phyloP scores from a whole-genome alignment of 139 green algal genomes.

The Pleodorina starrii region DNA sequence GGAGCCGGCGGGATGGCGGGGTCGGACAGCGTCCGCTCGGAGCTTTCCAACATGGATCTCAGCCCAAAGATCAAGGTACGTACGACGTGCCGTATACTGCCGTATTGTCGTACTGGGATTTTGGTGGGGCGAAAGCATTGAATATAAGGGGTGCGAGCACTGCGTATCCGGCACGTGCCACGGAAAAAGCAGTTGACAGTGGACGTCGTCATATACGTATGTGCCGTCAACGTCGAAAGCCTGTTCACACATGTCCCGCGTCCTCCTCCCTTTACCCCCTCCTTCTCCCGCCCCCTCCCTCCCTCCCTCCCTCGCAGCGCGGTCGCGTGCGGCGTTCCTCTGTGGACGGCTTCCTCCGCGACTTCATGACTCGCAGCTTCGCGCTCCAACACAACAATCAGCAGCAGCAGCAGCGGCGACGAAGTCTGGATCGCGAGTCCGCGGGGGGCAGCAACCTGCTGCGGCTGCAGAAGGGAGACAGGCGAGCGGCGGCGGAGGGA shows the following conservation, averaged over 20 bases:
- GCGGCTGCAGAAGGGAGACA: background rate
- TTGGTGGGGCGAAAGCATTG: too few species aligned
- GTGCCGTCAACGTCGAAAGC: too few species aligned
- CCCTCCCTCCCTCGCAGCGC: too few species aligned
- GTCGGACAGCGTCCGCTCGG: background rate
- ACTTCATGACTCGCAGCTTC: constrained; percentile 6
- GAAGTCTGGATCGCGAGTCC: constrained; percentile 15
- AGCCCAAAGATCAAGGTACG: background rate
- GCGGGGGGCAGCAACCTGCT: background rate
- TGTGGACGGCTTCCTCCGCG: constrained; percentile 12
- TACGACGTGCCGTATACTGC: background rate
- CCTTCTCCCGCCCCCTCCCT: too few species aligned
- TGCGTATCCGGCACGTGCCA: too few species aligned
- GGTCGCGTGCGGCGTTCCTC: constrained; percentile 17
- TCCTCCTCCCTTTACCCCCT: too few species aligned
- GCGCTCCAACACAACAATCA: background rate
- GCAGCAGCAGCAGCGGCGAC: background rate
- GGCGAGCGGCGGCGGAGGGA: background rate
- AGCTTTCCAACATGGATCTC: constrained; percentile 38
- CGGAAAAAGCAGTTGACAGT: too few species aligned
- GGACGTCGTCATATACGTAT: too few species aligned
- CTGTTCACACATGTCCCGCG: too few species aligned
- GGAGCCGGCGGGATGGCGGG: background rate
- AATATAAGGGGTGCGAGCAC: too few species aligned
- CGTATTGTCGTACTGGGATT: background rate